Evolutionary conservation across 1,284 basidiomycete genomes (phyloP).

Genomic region (Cryptococcus deneoformans): DNA sequence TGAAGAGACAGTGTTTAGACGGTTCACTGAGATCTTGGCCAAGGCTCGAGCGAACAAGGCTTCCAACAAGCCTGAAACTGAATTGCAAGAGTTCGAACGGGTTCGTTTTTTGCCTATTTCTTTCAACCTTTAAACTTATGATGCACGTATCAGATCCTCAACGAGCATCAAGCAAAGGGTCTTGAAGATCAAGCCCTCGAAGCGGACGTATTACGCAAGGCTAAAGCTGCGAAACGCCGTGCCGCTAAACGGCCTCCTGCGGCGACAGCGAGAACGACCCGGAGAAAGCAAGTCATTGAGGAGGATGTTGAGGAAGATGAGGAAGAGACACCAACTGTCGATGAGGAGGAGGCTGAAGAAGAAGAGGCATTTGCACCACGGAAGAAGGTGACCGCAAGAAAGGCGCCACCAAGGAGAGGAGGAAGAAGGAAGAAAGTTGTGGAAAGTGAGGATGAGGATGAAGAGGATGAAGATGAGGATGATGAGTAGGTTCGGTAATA

Average conservation of each 20-base stretch:
- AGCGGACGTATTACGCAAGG: conserved; percentile 75
- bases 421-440: conserved; percentile 11
- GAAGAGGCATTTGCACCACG: conserved; percentile 7
- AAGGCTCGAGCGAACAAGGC: conserved; percentile 82
- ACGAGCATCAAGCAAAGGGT: conserved; percentile 77
- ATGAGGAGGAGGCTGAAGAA: conserved; percentile 8
- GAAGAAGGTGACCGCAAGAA: conserved; percentile 10
- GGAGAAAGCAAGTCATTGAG: conserved; percentile 8
- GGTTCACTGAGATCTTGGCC: conserved; percentile 83
- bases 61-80: conserved; percentile 82
- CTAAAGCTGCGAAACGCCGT: conserved; percentile 70
- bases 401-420: conserved; percentile 14
- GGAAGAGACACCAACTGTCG: conserved; percentile 5
- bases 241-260: conserved; percentile 34
- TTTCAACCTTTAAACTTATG: conserved; percentile 4
- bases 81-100: conserved; percentile 83
- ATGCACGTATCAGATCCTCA: conserved; percentile 61
- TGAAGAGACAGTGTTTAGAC: conserved; percentile 75
- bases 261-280: conserved; percentile 3
- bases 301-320: conserved; percentile 20
- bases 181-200: conserved; percentile 87
- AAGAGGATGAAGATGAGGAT: conserved; percentile 14
- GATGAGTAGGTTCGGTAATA: not conserved
- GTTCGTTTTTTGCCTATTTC: conserved; percentile 48
- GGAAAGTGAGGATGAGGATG: conserved; percentile 16